Conservation (phyloP, 1,284 basidiomycete genomes). For the Sporisorium scitamineum region DNA sequence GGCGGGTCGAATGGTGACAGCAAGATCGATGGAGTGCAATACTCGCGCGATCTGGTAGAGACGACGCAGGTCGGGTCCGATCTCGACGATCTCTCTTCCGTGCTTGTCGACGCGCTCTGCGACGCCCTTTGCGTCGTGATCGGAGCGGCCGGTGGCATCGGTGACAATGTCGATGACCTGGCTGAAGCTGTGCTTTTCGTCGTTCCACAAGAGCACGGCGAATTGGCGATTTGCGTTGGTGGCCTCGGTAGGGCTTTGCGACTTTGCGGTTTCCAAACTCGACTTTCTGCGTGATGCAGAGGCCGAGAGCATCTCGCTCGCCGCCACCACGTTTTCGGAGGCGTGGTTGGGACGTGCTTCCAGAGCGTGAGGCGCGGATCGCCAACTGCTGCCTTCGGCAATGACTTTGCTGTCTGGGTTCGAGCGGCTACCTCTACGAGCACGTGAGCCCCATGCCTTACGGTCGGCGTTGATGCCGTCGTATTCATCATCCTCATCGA, state of each 20-base stretch:
- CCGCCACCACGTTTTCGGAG: conserved; percentile 10
- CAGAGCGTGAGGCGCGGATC: conserved; percentile 13
- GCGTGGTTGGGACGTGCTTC: not conserved
- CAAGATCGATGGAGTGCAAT: conserved; percentile 88
- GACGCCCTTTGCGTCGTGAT: conserved; percentile 74
- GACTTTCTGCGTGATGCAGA: conserved; percentile 21
- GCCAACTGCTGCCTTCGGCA: conserved; percentile 25
- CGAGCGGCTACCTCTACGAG: conserved; percentile 22
- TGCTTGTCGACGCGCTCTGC: conserved; percentile 80
- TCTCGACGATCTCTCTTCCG: conserved; percentile 87
- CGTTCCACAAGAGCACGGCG: conserved; percentile 93
- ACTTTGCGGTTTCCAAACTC: conserved; percentile 15
- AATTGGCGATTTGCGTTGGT: conserved; percentile 71
- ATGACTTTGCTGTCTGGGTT: conserved; percentile 17
- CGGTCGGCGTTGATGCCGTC: conserved; percentile 17
- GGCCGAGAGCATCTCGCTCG: conserved; percentile 17
- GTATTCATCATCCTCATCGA: conserved; percentile 29
- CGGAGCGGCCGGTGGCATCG: conserved; percentile 55
- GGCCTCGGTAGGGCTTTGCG: conserved; percentile 8
- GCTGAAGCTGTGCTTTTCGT: conserved; percentile 94
- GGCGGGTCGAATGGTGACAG: conserved; percentile 87
- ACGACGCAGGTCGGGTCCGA: conserved; percentile 77
- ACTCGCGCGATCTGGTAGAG: conserved; percentile 83
- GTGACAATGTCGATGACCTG: conserved; percentile 80
- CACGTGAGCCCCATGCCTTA: conserved; percentile 16